Evolutionary conservation across 2,329 filamentous ascomycete genomes (phyloP).

Genomic region (Epicoccum nigrum): DNA sequence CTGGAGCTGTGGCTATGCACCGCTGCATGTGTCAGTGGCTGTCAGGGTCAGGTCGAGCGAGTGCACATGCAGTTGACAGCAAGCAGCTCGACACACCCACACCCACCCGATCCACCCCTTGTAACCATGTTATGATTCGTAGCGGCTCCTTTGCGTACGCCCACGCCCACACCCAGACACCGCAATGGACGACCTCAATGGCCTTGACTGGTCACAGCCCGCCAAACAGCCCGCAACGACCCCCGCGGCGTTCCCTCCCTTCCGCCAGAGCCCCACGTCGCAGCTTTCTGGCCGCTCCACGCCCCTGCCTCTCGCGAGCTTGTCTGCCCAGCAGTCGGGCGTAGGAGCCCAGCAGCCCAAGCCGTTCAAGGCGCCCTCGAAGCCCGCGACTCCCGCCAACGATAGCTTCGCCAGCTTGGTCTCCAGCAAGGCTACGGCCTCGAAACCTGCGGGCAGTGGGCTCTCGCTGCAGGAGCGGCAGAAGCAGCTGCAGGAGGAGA

Average conservation of each 20-base stretch:
- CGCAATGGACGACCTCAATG: conserved; percentile 57
- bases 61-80: conserved; percentile 2
- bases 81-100: conserved; percentile 1
- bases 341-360: conserved; percentile 43
- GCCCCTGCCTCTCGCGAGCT: conserved; percentile 45
- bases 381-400: conserved; percentile 56
- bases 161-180: conserved; percentile 6
- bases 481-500: conserved; percentile 76
- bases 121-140: conserved; percentile 33
- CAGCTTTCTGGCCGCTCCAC: conserved; percentile 50
- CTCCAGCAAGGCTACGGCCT: conserved; percentile 63
- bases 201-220: conserved; percentile 55
- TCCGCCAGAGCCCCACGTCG: conserved; percentile 47
- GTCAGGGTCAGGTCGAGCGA: conserved; percentile 3
- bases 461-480: conserved; percentile 71
- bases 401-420: conserved; percentile 83
- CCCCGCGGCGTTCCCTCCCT: conserved; percentile 41
- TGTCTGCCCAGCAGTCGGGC: conserved; percentile 49
- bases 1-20: conserved; percentile 13
- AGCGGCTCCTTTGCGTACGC: conserved; percentile 11
- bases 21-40: conserved; percentile 11
- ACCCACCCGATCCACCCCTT: conserved; percentile 9
- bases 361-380: conserved; percentile 56
- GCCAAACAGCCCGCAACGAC: conserved; percentile 36
- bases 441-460: conserved; percentile 68